Evolutionary conservation across 441 rosid species (phyloP).

Genomic region (Geranium incanum): DNA sequence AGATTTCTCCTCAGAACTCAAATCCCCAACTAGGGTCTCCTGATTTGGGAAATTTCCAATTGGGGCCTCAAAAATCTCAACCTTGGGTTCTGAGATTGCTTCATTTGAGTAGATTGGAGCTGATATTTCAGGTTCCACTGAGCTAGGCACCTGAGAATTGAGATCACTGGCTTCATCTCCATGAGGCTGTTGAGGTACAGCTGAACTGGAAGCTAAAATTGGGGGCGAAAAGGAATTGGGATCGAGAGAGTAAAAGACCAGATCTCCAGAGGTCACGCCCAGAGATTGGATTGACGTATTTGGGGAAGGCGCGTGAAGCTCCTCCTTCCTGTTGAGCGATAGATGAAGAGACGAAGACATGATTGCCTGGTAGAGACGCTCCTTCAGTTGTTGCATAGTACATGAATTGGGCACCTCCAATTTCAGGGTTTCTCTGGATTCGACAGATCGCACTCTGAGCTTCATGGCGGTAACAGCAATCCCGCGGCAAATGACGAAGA

Average conservation of each 20-base stretch:
- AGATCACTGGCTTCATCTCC: not conserved
- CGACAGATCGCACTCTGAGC: conserved; percentile 43
- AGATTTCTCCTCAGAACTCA: not conserved
- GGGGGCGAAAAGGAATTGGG: conserved; percentile 21
- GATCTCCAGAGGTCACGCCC: conserved; percentile 64
- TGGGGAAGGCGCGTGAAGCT: conserved; percentile 37
- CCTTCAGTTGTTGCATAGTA: conserved; percentile 38
- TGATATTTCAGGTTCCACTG: not conserved
- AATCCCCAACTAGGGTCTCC: conserved; percentile 10
- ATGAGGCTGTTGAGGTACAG: not conserved
- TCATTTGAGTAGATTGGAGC: not conserved
- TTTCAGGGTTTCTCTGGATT: conserved; percentile 40
- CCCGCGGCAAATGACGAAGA: not conserved
- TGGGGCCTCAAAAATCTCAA: conserved; percentile 8
- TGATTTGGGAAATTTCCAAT: not conserved
- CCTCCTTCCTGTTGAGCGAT: conserved; percentile 63
- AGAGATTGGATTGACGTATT: conserved; percentile 43
- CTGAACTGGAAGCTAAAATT: conserved; percentile 2
- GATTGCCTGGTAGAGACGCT: conserved; percentile 24
- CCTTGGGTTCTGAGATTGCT: not conserved
- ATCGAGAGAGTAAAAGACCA: conserved; percentile 42
- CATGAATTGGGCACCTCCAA: conserved; percentile 33
- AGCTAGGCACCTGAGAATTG: not conserved
- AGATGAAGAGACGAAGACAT: conserved; percentile 30
- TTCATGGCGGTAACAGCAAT: conserved; percentile 29